Percentiles rank a stretch among this genome's conserved stretches.
Evolutionary conservation across 73 alveolate species (phyloP).

Genomic region (Blepharisma japonicum): DNA sequence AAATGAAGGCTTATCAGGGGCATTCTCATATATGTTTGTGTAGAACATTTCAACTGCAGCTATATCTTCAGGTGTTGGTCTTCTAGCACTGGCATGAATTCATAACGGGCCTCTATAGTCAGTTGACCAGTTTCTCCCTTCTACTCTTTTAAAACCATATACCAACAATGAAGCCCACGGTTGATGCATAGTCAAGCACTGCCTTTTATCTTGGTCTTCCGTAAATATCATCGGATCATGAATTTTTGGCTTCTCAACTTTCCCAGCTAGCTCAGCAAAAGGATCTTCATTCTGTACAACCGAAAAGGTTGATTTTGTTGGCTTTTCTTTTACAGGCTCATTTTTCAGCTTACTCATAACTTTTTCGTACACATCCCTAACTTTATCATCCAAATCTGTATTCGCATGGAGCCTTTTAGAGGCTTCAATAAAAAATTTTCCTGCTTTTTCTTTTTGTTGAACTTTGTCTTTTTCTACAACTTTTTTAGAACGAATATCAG

Average conservation of each 20-base stretch:
- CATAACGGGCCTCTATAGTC: conserved; percentile 75
- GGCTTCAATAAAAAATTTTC: conserved; percentile 3
- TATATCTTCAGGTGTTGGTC: conserved; percentile 55
- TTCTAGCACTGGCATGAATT: conserved; percentile 74
- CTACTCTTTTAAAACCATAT: conserved; percentile 59
- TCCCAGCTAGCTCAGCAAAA: conserved; percentile 51
- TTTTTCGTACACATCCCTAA: conserved; percentile 4
- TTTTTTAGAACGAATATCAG: not conserved
- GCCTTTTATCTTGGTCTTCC: conserved; percentile 50
- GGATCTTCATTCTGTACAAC: conserved; percentile 62
- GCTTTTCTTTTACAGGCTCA: not conserved
- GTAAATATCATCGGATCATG: conserved; percentile 26
- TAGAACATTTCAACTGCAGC: conserved; percentile 54
- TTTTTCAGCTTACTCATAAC: not conserved
- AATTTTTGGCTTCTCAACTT: conserved; percentile 6
- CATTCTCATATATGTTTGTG: conserved; percentile 43
- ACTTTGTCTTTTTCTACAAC: not conserved
- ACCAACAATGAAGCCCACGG: conserved; percentile 72
- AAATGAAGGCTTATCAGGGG: conserved; percentile 53
- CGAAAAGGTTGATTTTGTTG: not conserved
- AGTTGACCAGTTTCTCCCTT: conserved; percentile 74
- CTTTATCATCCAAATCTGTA: conserved; percentile 21
- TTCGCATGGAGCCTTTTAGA: conserved; percentile 22
- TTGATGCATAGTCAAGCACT: conserved; percentile 69
- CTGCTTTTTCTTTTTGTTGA: conserved; percentile 40